Conservation (phyloP, 2,329 filamentous ascomycete species). For the Ophiocordyceps unilateralis region DNA sequence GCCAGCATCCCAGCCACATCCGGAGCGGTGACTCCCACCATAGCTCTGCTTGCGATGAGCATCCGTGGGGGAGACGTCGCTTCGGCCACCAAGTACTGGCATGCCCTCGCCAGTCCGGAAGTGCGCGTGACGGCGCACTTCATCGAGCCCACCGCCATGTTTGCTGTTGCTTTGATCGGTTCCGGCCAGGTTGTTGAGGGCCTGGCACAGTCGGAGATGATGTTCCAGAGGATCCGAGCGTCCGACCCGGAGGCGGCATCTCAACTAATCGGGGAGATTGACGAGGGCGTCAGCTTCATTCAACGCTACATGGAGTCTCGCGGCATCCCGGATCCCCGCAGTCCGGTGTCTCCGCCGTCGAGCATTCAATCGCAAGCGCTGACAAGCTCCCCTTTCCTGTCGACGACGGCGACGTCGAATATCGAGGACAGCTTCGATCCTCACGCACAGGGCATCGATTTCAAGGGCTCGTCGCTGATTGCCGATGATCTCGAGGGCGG, state of each 20-base stretch:
- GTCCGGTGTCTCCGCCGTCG: constrained; percentile 27
- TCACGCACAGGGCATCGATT: constrained; percentile 78
- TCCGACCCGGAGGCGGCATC: constrained; percentile 29
- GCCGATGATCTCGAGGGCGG: constrained; percentile 76
- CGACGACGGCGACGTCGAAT: constrained; percentile 38
- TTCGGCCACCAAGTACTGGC: constrained; percentile 67
- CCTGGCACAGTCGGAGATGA: constrained; percentile 59
- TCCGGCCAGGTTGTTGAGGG: constrained; percentile 74
- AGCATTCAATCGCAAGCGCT: constrained; percentile 25
- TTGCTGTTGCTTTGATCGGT: constrained; percentile 70
- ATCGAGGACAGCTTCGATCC: constrained; percentile 80
- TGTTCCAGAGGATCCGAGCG: constrained; percentile 71
- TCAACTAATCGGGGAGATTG: constrained; percentile 61
- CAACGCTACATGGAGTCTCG: constrained; percentile 39
- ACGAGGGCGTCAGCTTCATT: constrained; percentile 65
- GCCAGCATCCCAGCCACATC: constrained; percentile 35
- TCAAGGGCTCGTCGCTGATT: constrained; percentile 82
- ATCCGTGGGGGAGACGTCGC: constrained; percentile 67
- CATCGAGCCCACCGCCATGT: constrained; percentile 84
- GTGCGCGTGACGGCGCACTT: constrained; percentile 44
- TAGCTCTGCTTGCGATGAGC: constrained; percentile 74
- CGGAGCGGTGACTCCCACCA: constrained; percentile 39
- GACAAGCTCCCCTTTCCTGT: constrained; percentile 30
- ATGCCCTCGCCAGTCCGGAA: constrained; percentile 46
- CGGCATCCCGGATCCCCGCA: constrained; percentile 37